Evolutionary conservation across 78 protist genomes (phyloP).

Genomic region (Emiliania huxleyi): DNA sequence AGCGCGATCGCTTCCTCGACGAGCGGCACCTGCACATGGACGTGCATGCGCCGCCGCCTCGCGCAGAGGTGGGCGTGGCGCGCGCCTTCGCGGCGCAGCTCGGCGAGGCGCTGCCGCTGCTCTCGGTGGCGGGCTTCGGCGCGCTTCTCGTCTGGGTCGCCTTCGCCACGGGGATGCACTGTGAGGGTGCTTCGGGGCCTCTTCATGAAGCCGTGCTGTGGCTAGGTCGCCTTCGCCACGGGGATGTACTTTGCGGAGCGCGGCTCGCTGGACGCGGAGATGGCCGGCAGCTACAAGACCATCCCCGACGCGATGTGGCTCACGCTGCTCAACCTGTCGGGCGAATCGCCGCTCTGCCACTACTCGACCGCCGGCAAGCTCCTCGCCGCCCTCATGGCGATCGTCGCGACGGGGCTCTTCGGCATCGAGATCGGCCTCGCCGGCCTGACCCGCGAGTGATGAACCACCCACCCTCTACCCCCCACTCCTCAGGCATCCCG

Average conservation of each 20-base stretch:
- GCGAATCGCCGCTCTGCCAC: constrained; percentile 6
- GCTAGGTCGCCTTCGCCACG: not conserved
- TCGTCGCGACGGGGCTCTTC: not conserved
- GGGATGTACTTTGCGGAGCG: not conserved
- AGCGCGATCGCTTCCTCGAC: too few species aligned
- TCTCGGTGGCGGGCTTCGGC: not conserved
- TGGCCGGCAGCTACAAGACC: not conserved
- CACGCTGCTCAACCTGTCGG: constrained; percentile 16
- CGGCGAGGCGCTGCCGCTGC: not conserved
- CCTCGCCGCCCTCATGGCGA: not conserved
- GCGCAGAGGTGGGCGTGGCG: too few species aligned
- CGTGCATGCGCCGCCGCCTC: too few species aligned
- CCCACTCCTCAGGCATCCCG: too few species aligned
- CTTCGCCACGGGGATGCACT: too few species aligned
- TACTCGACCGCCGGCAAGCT: not conserved
- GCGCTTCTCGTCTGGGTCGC: not conserved
- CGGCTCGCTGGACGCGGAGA: not conserved
- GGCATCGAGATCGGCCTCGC: not conserved
- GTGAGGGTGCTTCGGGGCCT: too few species aligned
- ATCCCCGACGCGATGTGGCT: constrained; percentile 18
- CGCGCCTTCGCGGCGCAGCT: too few species aligned
- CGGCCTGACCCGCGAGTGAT: not conserved
- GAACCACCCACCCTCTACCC: not conserved
- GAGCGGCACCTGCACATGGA: too few species aligned
- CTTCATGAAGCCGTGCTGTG: too few species aligned